Base-by-base conservation (phyloP, 2,329 filamentous ascomycete species). In the Calonectria pauciramosa region DNA sequence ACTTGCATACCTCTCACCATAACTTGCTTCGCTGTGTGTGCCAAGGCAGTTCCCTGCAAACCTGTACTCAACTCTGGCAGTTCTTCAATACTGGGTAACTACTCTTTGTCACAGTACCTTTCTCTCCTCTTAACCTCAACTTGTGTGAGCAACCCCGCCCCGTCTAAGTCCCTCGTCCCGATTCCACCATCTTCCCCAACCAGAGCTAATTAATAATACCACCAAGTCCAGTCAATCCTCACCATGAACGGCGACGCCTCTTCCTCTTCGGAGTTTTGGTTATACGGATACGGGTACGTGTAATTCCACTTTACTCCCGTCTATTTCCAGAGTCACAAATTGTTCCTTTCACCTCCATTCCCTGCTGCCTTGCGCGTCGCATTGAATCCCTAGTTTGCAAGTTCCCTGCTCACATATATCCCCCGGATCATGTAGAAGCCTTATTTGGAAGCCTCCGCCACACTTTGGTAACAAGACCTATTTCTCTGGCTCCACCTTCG, bases 381-480 rank as follows among this genome's bases (percentile, higher is more conserved):
- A 28, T 41, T 10, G 11, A 41, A 20, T 28, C n/a, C 16, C 26
- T 18, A 9, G 4, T 41, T 28, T 41, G 26, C 36, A 34, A 28
- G n/a, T 30, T 56, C 73, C 74, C 79, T 75, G 34, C 60, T 70
- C 36, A 68, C 71, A 32, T 64, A 28, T 69, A 41, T 64, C 16
- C 32, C 32, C 67, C 34, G 26, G 23, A 44, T 67, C 64, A 38
- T 56, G 38, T 72, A 88, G 96, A 87, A 98, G 96, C 84, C 87
- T 99, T 84, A 98, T 99, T 81, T 99, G 96, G 96, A 99, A 99
- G 85, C 96, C 97, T 71, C 97, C 97, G 75, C 97, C 97, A 79
- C 95, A 98, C 84, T 98, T 94, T 84, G 96, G 96, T 98, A 93
- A 77, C 32, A 71, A 60, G 70, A 59, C 26, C 51, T n/a, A 23